Percentiles rank a stretch among this genome's conserved stretches.
phyloP scores from a whole-genome alignment of 75 land plant genomes.

The Chamaecyparis obtusa region DNA sequence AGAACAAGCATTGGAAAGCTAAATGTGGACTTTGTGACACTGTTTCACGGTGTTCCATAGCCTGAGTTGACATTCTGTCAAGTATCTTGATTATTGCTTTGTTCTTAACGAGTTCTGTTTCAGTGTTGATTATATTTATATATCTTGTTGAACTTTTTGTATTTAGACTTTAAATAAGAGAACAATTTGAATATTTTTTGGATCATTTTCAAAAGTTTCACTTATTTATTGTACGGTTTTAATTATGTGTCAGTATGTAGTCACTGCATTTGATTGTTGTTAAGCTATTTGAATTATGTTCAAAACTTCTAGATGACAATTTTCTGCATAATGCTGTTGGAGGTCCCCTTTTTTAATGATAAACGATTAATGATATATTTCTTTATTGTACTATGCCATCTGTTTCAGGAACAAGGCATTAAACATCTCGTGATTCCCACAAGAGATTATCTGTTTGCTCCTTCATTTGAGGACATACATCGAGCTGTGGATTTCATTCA shows the following conservation, averaged over 20 bases:
- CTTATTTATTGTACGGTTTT: neutral
- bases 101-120: neutral
- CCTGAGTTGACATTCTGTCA: neutral
- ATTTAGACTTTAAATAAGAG: neutral
- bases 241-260: neutral
- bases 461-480: slow-evolving; percentile 65
- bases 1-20: neutral
- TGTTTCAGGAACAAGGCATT: slow-evolving; percentile 68
- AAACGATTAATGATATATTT: neutral
- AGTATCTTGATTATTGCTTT: neutral
- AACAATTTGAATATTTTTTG: neutral
- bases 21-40: neutral
- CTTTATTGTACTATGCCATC: neutral
- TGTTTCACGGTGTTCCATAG: neutral
- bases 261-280: neutral
- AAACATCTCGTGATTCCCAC: slow-evolving; percentile 90
- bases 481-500: slow-evolving; percentile 92
- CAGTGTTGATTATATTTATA: neutral
- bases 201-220: neutral
- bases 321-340: neutral
- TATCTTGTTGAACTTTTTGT: neutral
- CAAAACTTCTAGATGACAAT: neutral
- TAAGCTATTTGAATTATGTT: neutral
- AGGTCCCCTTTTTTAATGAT: neutral
- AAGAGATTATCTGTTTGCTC: slow-evolving; percentile 96